These are phyloP conservation scores for Magnaporthiopsis poae DNA, from an alignment of 2,329 filamentous ascomycete species.

Conservation along the genomic window DNA sequence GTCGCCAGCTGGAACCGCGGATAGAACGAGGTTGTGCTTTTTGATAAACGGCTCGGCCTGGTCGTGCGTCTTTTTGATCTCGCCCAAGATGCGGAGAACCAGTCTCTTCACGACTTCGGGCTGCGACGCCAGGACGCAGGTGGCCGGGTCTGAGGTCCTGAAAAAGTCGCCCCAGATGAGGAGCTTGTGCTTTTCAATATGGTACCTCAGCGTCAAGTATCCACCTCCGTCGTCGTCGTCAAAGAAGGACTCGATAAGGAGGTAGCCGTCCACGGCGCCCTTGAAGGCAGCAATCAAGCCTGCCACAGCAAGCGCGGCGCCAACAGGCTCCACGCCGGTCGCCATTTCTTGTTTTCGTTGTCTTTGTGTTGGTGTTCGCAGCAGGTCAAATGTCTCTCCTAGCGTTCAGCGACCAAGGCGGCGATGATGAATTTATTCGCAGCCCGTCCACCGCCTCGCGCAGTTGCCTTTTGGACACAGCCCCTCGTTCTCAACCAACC, in stretches of 20 bases:
- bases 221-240: neutral
- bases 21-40: neutral
- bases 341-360: neutral
- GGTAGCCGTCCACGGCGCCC: neutral
- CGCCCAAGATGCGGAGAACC: neutral
- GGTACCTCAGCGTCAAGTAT: neutral
- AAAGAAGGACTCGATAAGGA: neutral
- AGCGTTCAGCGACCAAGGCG: too few relatives aligned
- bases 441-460: neutral
- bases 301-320: neutral
- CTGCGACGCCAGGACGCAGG: neutral
- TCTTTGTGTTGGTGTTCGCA: neutral
- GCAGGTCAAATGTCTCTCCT: neutral
- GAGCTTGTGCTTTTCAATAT: neutral
- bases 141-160: neutral
- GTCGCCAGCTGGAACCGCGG: neutral
- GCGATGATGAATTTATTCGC: neutral
- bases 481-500: neutral
- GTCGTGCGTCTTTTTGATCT: neutral
- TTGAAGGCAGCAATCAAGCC: neutral
- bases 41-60: neutral
- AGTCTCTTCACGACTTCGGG: neutral
- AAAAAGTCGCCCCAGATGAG: neutral
- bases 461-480: neutral
- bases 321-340: neutral